Percentiles rank a stretch among this genome's conserved stretches.
These are phyloP conservation scores for Penicillium brevicompactum DNA, from an alignment of 2,329 filamentous ascomycete species.

Conservation along the genomic window DNA sequence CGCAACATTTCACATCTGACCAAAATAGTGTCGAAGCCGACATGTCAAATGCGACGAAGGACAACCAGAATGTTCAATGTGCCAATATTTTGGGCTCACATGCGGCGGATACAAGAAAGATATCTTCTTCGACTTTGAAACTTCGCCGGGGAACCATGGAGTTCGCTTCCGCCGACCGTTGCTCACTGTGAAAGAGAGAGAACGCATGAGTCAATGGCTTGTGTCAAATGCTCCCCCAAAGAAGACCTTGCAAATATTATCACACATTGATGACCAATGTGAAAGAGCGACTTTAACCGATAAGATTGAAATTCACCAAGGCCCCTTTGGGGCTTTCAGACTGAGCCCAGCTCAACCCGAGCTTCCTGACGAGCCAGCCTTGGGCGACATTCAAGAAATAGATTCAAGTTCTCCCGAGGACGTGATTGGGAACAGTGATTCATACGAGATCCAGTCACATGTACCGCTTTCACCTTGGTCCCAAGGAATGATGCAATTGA, in stretches of 20 bases:
- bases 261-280: conserved; percentile 35
- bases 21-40: conserved; percentile 39
- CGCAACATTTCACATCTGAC: background rate
- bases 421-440: background rate
- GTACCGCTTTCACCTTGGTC: conserved; percentile 10
- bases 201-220: conserved; percentile 40
- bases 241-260: conserved; percentile 17
- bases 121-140: conserved; percentile 39
- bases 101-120: conserved; percentile 47
- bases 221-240: conserved; percentile 34
- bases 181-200: conserved; percentile 43
- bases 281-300: background rate
- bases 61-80: conserved; percentile 44
- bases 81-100: conserved; percentile 34
- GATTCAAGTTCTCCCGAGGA: conserved; percentile 4
- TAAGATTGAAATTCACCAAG: conserved; percentile 8
- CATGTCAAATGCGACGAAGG: conserved; percentile 52
- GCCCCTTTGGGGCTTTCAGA: conserved; percentile 18
- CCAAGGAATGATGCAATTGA: conserved; percentile 15
- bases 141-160: conserved; percentile 12
- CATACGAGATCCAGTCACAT: background rate
- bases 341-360: background rate
- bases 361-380: background rate
- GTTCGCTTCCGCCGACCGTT: conserved; percentile 46
- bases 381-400: conserved; percentile 1